Evolutionary conservation across 257 asterid genomes (phyloP), one percentile per base, ranked within the genome.

Genomic region (Rhazya stricta): DNA sequence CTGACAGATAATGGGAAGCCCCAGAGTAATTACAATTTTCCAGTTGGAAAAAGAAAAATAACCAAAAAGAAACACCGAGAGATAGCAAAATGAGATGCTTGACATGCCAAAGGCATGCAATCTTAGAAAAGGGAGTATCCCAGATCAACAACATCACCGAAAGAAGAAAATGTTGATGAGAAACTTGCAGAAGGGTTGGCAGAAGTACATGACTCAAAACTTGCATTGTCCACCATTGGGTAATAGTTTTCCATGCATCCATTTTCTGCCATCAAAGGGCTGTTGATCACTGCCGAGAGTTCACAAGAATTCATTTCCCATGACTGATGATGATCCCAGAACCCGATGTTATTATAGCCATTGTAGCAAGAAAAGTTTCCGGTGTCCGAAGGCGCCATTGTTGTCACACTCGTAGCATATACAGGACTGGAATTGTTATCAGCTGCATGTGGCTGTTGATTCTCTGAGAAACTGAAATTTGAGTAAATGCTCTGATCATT

Each of bases 281-380:
- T 71, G 21, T 65, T 82, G 48, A 86, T 85, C 88, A 92, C 82
- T 21, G 93, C 91, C 4, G 96, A 87, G 51, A 92, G 93, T 76
- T 91, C 97, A 74, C 90, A 83, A 37, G 88, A 79, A 79, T 80
- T 80, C 80, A 74, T 56, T 66, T 84, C 95, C 95, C 91, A 85
- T 36, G 84, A 53, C 69, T 77, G 85, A 63, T 79, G 66, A 2
- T 73, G 69, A 63, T 75, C 86, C 92, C 88, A 87, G 8, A 71
- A 25, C 1, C 86, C 89, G 67, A 25, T 62, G 4, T 79, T 76
- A 39, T 71, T 25, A 48, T 75, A 78, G 63, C 65, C 60, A 78
- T 71, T 77, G 7, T 58, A 63, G 21, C 72, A 41, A 29, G 75
- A 83, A 72, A 45, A 39, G 54, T 57, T 69, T 34, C 69, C 86